phyloP scores from a whole-genome alignment of 352 stramenopile genomes.

The Peronospora tabacina region DNA sequence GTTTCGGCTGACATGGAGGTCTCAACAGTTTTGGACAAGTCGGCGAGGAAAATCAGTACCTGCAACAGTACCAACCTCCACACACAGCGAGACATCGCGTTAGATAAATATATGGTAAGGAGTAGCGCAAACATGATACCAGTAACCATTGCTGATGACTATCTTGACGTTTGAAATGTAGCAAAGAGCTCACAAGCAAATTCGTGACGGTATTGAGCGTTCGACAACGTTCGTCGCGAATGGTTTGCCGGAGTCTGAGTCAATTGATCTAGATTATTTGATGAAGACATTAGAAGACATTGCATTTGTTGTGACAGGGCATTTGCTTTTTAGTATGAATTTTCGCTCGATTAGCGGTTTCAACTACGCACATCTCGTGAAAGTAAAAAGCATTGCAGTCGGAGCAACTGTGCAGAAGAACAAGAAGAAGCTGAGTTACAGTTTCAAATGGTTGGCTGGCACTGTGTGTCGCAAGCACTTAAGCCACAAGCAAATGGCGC shows the following conservation, averaged over 20 bases:
- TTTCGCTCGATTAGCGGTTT: constrained; percentile 66
- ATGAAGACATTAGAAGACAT: constrained; percentile 56
- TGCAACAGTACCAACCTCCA: constrained; percentile 28
- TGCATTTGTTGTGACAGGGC: constrained; percentile 62
- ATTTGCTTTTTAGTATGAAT: constrained; percentile 78
- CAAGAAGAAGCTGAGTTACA: constrained; percentile 66
- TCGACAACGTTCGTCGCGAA: constrained; percentile 30
- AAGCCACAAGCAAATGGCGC: constrained; percentile 94
- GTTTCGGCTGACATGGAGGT: constrained; percentile 12
- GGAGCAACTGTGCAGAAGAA: constrained; percentile 49
- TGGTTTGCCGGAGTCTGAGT: constrained; percentile 22
- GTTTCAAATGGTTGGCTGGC: constrained; percentile 93
- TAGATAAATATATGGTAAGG: constrained; percentile 74
- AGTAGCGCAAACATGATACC: not conserved
- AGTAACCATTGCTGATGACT: constrained; percentile 2
- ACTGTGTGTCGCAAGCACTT: constrained; percentile 95
- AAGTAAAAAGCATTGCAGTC: constrained; percentile 80
- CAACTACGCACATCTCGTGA: constrained; percentile 70
- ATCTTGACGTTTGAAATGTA: constrained; percentile 20
- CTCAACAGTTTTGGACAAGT: constrained; percentile 23
- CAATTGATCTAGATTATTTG: constrained; percentile 38
- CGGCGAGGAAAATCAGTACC: constrained; percentile 14
- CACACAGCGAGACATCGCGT: constrained; percentile 48
- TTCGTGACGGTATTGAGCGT: constrained; percentile 47
- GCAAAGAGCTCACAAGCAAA: constrained; percentile 54